Percentiles rank a stretch among this genome's conserved stretches.
Conservation (phyloP, 352 stramenopile species). For the Globisporangium megalacanthum region DNA sequence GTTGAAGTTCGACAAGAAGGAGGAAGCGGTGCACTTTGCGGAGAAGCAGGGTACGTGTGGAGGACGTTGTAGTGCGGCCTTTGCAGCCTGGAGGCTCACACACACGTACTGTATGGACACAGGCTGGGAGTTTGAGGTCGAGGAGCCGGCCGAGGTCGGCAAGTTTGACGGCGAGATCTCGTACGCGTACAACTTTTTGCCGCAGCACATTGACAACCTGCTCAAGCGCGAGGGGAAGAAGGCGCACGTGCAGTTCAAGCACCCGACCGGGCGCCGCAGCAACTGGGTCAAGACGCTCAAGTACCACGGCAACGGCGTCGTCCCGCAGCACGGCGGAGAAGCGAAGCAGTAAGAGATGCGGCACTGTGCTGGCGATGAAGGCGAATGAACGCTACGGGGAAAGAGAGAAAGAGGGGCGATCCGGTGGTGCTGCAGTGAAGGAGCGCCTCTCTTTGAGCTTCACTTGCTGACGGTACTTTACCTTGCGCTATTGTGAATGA, state of each 20-base stretch:
- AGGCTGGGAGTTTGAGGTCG: slow-evolving; percentile 81
- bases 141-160: slow-evolving; percentile 61
- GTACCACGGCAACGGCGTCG: slow-evolving; percentile 78
- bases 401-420: neutral
- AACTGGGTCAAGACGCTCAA: slow-evolving; percentile 89
- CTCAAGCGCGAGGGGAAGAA: slow-evolving; percentile 84
- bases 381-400: neutral
- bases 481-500: too few species aligned
- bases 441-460: too few species aligned
- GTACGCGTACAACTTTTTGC: slow-evolving; percentile 87
- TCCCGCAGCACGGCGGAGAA: slow-evolving; percentile 75
- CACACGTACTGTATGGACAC: neutral
- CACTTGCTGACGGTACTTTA: too few species aligned
- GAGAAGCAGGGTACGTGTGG: slow-evolving; percentile 55
- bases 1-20: slow-evolving; percentile 87
- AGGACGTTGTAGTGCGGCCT: neutral
- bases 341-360: slow-evolving; percentile 44
- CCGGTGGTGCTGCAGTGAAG: neutral
- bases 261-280: slow-evolving; percentile 66
- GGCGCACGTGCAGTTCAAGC: slow-evolving; percentile 62
- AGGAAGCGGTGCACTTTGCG: slow-evolving; percentile 71
- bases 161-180: slow-evolving; percentile 76
- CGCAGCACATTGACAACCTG: slow-evolving; percentile 59
- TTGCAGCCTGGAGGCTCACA: neutral
- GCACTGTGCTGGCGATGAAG: neutral